Conservation (phyloP, 2,329 filamentous ascomycete species). For the Zymoseptoria tritici region DNA sequence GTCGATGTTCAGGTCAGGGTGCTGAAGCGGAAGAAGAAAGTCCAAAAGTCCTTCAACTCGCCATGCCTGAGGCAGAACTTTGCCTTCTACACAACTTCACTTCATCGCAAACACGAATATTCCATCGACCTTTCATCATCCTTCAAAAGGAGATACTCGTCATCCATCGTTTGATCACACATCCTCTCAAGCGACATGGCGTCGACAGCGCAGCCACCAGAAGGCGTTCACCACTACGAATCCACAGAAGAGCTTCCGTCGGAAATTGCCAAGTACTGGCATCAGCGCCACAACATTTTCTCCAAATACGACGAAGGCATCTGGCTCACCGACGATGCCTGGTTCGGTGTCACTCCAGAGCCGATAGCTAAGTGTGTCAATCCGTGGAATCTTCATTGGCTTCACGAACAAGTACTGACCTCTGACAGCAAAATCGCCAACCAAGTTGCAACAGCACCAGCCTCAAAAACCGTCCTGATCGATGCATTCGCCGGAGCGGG, state of each 20-base stretch:
- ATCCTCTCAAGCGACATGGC: slow-evolving; percentile 3
- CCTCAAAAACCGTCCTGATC: slow-evolving; percentile 60
- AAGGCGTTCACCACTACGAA: slow-evolving; percentile 68
- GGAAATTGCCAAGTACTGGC: slow-evolving; percentile 88
- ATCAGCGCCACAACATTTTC: slow-evolving; percentile 82
- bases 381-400: not conserved
- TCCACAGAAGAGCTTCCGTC: slow-evolving; percentile 63
- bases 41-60: too few relatives aligned
- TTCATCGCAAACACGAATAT: too few relatives aligned
- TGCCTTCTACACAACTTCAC: too few relatives aligned
- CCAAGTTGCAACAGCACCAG: slow-evolving; percentile 55
- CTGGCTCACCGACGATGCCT: slow-evolving; percentile 84
- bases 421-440: slow-evolving; percentile 65
- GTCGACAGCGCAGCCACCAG: slow-evolving; percentile 38
- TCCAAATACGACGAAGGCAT: slow-evolving; percentile 80
- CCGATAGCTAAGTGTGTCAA: slow-evolving; percentile 67
- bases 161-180: not conserved
- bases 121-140: too few relatives aligned
- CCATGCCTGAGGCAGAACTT: too few relatives aligned
- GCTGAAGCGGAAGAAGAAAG: too few relatives aligned
- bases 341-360: slow-evolving; percentile 96
- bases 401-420: not conserved
- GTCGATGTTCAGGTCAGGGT: too few relatives aligned
- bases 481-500: slow-evolving; percentile 89
- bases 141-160: not conserved